Evolutionary conservation across 1,284 basidiomycete species (phyloP), one percentile per base, ranked within the genome.

Genomic region (Ganoderma leucocontextum): DNA sequence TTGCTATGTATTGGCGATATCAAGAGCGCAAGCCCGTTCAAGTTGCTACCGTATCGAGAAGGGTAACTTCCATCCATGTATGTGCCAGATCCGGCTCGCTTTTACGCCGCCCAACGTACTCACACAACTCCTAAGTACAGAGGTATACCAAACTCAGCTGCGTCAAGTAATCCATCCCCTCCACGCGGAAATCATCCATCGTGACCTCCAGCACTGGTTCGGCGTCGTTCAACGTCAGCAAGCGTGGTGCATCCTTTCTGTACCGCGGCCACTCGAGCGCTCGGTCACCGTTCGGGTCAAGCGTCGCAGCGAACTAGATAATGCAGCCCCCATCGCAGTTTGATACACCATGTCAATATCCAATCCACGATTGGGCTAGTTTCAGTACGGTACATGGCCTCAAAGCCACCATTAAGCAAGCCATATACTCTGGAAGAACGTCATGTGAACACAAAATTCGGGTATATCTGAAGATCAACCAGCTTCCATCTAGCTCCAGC

Each of bases 251-350:
- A 0, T 67, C 64, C 1, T 76, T 72, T 5, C 81, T 79, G 66
- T 87, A 89, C 49, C 80, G 77, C 0, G 88, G 87, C 88, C 87
- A 89, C 10, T 75, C 72, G 52, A 77, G 47, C 4, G 78, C 76
- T 0, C 75, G 76, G 22, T 73, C 75, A 1, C 82, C 80, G 58
- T 88, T 89, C 1, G 71, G 57, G n/a, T 72, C 47, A 2, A 71
- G 61, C 5, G 68, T 66, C 22, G 68, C 64, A 13, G 62, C 69
- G 60, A 72, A 74, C 41, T 69, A 62, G 66, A 75, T 60, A 25
- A 25, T 12, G 47, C 12, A 49, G 10, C 0, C 22, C 17, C 17
- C 22, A 10, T 25, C 47, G 22, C n/a, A 49, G 10, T 12, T 49
- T 19, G n/a, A 49, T 13, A 25, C 22, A 22, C 10, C 15, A 55